Conservation (phyloP, 371 early-diverging fungal genomes). For the Mortierella sp. region DNA sequence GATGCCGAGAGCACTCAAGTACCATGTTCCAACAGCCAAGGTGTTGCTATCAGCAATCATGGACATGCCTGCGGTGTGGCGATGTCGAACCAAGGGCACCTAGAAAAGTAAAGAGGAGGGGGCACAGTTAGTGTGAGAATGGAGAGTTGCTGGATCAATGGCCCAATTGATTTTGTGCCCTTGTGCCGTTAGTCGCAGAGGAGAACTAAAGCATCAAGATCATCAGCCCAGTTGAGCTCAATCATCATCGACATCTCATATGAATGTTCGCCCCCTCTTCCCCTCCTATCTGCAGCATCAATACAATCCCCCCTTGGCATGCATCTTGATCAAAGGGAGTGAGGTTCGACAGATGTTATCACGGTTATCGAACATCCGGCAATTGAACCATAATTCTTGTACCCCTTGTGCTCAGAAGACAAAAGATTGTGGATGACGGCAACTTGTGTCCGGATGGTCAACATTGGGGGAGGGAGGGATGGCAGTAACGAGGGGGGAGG, state of each 20-base stretch:
- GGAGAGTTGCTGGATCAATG: neutral
- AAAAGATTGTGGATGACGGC: too few species aligned
- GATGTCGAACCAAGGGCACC: constrained; percentile 52
- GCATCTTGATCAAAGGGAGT: constrained; percentile 12
- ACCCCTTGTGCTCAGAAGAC: too few species aligned
- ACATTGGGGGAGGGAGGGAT: too few species aligned
- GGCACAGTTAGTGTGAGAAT: neutral
- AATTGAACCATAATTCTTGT: too few species aligned
- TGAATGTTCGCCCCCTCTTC: neutral
- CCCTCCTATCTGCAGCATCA: neutral
- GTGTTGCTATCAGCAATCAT: constrained; percentile 52
- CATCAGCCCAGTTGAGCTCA: neutral
- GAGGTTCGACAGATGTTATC: constrained; percentile 15
- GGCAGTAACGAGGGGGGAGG: too few species aligned
- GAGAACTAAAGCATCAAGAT: neutral
- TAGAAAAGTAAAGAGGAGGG: neutral
- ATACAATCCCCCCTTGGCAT: neutral
- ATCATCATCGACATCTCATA: too few species aligned
- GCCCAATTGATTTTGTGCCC: neutral
- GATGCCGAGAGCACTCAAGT: constrained; percentile 38
- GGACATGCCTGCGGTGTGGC: constrained; percentile 34
- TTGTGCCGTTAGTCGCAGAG: neutral
- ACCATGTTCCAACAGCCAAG: constrained; percentile 52
- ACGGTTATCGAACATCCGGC: too few species aligned
- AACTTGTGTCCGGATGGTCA: too few species aligned